Evolutionary conservation across 441 rosid genomes (phyloP).

Genomic region (Raphanus hybrid): DNA sequence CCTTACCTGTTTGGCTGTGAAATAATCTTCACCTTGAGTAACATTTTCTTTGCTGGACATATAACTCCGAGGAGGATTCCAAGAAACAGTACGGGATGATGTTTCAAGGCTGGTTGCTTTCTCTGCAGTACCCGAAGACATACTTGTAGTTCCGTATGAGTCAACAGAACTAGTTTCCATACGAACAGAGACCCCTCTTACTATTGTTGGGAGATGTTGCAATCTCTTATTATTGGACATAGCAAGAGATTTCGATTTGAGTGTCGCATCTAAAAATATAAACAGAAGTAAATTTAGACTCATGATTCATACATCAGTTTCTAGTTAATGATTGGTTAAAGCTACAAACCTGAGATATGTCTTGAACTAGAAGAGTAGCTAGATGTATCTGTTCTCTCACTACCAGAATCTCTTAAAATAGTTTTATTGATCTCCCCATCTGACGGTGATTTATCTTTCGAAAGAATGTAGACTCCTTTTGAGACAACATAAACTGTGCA

Average conservation of each 20-base stretch:
- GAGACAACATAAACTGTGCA: constrained; percentile 85
- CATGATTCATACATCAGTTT: constrained; percentile 16
- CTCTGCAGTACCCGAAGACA: constrained; percentile 41
- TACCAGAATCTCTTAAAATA: constrained; percentile 46
- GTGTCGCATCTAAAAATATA: constrained; percentile 17
- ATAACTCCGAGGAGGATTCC: neutral
- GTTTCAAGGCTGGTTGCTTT: constrained; percentile 34
- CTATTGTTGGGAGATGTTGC: constrained; percentile 24
- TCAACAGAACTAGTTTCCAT: constrained; percentile 18
- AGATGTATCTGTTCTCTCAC: constrained; percentile 44
- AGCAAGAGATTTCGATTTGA: constrained; percentile 17
- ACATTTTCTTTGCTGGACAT: constrained; percentile 25
- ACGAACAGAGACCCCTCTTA: constrained; percentile 19
- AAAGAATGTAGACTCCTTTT: constrained; percentile 60
- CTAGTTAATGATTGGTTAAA: neutral
- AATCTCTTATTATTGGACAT: constrained; percentile 25
- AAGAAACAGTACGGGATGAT: constrained; percentile 6
- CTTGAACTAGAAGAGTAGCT: constrained; percentile 50
- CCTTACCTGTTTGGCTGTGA: constrained; percentile 54
- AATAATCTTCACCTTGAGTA: constrained; percentile 46
- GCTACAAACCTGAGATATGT: constrained; percentile 6
- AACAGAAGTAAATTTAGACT: neutral
- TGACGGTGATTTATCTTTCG: constrained; percentile 59
- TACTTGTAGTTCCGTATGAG: constrained; percentile 29
- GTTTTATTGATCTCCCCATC: constrained; percentile 55